Conservation (phyloP, 208 protist species). For the Phytomonas francai region DNA sequence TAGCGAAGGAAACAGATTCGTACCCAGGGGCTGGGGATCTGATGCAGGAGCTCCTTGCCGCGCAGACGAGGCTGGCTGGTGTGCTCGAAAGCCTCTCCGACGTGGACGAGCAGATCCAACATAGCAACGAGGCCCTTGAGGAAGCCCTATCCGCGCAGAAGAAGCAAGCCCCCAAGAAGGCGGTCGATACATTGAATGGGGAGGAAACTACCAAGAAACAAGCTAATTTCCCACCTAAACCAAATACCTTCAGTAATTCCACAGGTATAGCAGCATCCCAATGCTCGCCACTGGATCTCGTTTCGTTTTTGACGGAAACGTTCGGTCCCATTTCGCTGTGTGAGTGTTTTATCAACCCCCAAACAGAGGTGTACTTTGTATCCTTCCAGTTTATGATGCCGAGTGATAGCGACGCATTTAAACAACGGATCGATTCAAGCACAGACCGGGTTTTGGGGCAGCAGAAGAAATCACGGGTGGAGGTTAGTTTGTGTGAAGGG, state of each 20-base stretch:
- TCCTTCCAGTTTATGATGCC: no score
- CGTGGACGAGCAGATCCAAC: not conserved
- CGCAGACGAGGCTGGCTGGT: conserved; percentile 10
- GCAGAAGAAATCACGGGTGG: no score
- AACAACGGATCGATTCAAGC: no score
- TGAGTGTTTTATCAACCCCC: no score
- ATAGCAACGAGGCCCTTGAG: no score
- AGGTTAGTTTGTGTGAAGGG: no score
- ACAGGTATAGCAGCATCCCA: not conserved
- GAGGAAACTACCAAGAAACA: not conserved
- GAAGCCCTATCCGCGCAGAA: no score
- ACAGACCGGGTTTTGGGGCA: no score
- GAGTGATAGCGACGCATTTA: no score
- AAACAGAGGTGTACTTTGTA: no score
- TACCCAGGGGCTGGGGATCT: not conserved
- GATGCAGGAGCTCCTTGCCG: conserved; percentile 15
- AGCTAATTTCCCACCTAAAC: not conserved
- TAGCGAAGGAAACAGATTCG: not conserved
- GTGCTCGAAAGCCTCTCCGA: conserved; percentile 6
- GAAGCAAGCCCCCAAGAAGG: no score
- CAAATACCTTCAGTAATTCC: not conserved
- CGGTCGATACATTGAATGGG: not conserved
- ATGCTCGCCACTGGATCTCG: conserved; percentile 12
- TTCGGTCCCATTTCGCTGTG: conserved; percentile 28
- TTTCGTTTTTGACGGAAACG: conserved; percentile 17